Percentiles rank a stretch among this genome's conserved stretches.
Conservation (phyloP, 306 rosid genomes). For the Arachis hypogaea region DNA sequence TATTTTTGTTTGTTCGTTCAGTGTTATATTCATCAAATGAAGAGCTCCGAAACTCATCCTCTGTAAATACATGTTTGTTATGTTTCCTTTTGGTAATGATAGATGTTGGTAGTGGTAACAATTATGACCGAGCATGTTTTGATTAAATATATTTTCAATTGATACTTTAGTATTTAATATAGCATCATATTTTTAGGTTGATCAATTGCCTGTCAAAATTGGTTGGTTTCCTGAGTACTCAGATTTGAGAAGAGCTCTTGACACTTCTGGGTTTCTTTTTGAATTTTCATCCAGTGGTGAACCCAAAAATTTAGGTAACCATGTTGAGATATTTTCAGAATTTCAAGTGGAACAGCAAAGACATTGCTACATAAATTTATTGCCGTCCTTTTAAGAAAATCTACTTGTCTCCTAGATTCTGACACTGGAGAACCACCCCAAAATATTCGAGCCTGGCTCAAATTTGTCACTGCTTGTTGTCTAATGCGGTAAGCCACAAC, state of each 20-base stretch:
- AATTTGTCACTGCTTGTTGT: slow-evolving; percentile 64
- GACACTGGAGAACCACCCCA: slow-evolving; percentile 64
- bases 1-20: slow-evolving; percentile 46
- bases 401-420: slow-evolving; percentile 57
- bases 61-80: slow-evolving; percentile 27
- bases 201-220: too few relatives aligned
- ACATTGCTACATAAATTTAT: neutral
- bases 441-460: slow-evolving; percentile 79
- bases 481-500: slow-evolving; percentile 58
- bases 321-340: slow-evolving; percentile 4
- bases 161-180: too few relatives aligned
- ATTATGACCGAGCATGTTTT: too few relatives aligned
- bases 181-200: too few relatives aligned
- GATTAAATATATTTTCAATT: neutral
- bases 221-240: too few relatives aligned
- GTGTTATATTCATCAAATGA: slow-evolving; percentile 86
- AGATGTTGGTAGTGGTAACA: too few relatives aligned
- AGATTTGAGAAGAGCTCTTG: too few relatives aligned
- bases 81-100: too few relatives aligned
- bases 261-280: too few relatives aligned
- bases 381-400: slow-evolving; percentile 33
- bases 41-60: slow-evolving; percentile 61
- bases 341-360: slow-evolving; percentile 26
- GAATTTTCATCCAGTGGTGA: slow-evolving; percentile 32
- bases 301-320: slow-evolving; percentile 47